Evolutionary conservation across 768 basidiomycete species (phyloP).

Genomic region (Kwoniella sp.): DNA sequence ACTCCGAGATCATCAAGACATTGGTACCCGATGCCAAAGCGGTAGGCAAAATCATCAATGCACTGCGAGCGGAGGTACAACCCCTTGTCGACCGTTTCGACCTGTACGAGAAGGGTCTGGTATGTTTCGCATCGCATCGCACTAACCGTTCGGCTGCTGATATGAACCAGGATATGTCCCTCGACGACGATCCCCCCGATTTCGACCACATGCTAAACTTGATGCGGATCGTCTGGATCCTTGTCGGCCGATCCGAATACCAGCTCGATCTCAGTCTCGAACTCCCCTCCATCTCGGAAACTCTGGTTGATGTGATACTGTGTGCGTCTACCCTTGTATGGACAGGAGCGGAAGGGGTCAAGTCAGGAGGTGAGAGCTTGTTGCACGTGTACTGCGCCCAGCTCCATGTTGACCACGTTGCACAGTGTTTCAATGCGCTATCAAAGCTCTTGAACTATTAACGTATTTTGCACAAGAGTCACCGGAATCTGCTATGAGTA

Average conservation of each 20-base stretch:
- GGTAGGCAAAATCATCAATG: neutral
- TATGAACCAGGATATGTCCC: constrained; percentile 7
- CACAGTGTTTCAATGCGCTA: constrained; percentile 1
- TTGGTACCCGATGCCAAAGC: too few relatives aligned
- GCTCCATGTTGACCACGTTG: too few relatives aligned
- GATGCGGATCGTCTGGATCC: constrained; percentile 5
- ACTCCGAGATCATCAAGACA: neutral
- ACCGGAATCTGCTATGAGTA: neutral
- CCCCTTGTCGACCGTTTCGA: constrained; percentile 22
- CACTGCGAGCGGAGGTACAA: constrained; percentile 2
- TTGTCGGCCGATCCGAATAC: too few relatives aligned
- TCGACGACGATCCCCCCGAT: constrained; percentile 5
- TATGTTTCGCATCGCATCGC: constrained; percentile 6
- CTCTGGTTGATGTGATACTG: too few relatives aligned
- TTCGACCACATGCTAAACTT: constrained; percentile 4
- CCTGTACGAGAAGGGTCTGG: constrained; percentile 35
- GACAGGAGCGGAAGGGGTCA: too few relatives aligned
- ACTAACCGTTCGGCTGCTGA: neutral
- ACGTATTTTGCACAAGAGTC: constrained; percentile 1
- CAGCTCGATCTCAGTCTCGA: too few relatives aligned
- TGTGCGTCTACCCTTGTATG: too few relatives aligned
- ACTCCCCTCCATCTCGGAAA: too few relatives aligned
- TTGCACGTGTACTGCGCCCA: too few relatives aligned
- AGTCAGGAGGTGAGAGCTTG: too few relatives aligned
- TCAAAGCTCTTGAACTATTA: constrained; percentile 6